A percentile compares a stretch with the other conserved stretches of the same genome.
Conservation (phyloP, 2,329 filamentous ascomycete species). For the Emergomyces africanus region DNA sequence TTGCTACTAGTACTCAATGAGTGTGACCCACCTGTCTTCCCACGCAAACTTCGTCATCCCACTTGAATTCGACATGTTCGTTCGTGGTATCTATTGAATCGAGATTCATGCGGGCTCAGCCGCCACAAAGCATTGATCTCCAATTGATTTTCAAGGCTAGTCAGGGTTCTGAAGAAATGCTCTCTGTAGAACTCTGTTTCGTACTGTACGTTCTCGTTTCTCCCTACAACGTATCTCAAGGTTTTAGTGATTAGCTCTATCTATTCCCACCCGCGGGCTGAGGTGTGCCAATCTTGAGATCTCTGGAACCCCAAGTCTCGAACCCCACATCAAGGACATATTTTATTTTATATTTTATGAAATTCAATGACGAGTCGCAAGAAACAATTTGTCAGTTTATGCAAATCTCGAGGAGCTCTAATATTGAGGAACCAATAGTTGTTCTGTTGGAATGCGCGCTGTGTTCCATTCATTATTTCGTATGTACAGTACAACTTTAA, state of each 20-base stretch:
- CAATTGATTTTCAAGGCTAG: not conserved
- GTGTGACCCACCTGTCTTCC: not conserved
- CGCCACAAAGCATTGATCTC: not conserved
- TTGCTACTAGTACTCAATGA: not conserved
- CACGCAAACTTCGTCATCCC: not conserved
- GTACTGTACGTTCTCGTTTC: not conserved
- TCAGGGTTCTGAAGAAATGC: not conserved
- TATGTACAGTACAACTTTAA: too few species aligned
- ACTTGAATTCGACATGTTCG: not conserved
- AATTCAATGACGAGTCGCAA: not conserved
- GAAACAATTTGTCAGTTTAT: not conserved
- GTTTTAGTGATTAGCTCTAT: not conserved
- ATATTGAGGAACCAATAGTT: not conserved
- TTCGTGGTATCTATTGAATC: not conserved
- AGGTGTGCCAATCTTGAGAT: not conserved
- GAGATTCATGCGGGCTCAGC: not conserved
- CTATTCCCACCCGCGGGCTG: not conserved
- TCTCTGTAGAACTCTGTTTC: too few species aligned
- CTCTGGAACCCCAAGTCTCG: not conserved
- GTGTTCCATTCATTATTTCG: not conserved
- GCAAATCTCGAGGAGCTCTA: not conserved
- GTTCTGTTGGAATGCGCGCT: not conserved
- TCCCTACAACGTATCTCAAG: too few species aligned
- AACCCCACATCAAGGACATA: not conserved
- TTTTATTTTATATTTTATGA: not conserved